Conservation (phyloP, 2,329 filamentous ascomycete genomes). For the Hyphodiscus sp. region DNA sequence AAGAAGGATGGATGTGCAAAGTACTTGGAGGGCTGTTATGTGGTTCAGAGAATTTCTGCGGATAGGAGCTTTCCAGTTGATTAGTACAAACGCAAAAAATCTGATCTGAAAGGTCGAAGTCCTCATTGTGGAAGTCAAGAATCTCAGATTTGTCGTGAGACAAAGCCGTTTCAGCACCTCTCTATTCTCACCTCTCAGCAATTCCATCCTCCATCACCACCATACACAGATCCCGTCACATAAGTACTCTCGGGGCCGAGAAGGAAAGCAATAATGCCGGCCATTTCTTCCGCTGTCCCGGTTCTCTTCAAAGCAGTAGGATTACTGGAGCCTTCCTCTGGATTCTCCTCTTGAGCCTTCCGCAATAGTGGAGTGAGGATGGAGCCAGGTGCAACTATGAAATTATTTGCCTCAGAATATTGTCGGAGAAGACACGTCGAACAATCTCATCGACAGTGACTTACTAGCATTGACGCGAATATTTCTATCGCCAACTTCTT, state of each 20-base stretch:
- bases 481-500: constrained; percentile 32
- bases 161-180: background rate
- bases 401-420: too few relatives aligned
- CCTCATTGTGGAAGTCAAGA: too few relatives aligned
- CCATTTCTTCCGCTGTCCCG: constrained; percentile 42
- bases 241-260: constrained; percentile 31
- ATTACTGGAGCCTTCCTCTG: constrained; percentile 30
- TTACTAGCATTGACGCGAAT: constrained; percentile 34
- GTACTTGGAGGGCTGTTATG: too few relatives aligned
- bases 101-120: too few relatives aligned
- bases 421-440: too few relatives aligned
- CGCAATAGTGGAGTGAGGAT: constrained; percentile 45
- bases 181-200: constrained; percentile 12
- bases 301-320: constrained; percentile 33
- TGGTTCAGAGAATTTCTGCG: too few relatives aligned
- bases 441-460: too few relatives aligned
- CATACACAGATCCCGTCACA: constrained; percentile 25
- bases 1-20: too few relatives aligned
- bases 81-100: too few relatives aligned
- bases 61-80: too few relatives aligned
- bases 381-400: constrained; percentile 29
- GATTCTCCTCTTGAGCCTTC: constrained; percentile 25
- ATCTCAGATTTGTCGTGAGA: too few relatives aligned
- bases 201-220: constrained; percentile 25
- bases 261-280: constrained; percentile 37